A percentile compares a stretch with the other conserved stretches of the same genome.
These are phyloP conservation scores for Biscutella laevigata DNA, from an alignment of 441 rosid species.

Conservation along the genomic window DNA sequence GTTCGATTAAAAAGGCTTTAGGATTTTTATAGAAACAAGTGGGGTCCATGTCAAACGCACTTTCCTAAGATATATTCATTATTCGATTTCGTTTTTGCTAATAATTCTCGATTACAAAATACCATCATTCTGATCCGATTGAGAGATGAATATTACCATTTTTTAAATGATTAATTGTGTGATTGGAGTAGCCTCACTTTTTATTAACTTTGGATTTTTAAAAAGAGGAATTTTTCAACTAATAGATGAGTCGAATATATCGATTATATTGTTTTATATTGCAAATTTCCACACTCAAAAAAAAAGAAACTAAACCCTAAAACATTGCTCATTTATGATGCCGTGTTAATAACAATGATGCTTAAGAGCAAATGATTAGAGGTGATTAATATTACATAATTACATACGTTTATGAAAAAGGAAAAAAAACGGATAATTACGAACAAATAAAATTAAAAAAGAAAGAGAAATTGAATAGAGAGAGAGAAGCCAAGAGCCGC, in stretches of 20 bases:
- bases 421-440: background rate
- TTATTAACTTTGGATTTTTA: background rate
- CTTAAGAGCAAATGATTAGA: background rate
- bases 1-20: constrained; percentile 8
- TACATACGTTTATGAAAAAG: background rate
- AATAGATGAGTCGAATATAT: constrained; percentile 3
- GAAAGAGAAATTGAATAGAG: constrained; percentile 16
- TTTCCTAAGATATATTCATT: constrained; percentile 18
- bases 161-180: constrained; percentile 5
- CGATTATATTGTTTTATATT: constrained; percentile 8
- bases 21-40: constrained; percentile 13
- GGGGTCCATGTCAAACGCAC: constrained; percentile 14
- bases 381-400: background rate
- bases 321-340: background rate
- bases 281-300: too few species aligned
- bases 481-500: constrained; percentile 85
- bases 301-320: too few species aligned
- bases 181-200: constrained; percentile 11
- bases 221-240: constrained; percentile 5
- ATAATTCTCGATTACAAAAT: constrained; percentile 4
- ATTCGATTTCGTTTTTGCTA: constrained; percentile 17
- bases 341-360: background rate
- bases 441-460: background rate
- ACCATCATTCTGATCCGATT: constrained; percentile 14
- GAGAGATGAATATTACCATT: constrained; percentile 11